Evolutionary conservation across 805 yeast species (phyloP).

Genomic region (Sungouiella blattae): DNA sequence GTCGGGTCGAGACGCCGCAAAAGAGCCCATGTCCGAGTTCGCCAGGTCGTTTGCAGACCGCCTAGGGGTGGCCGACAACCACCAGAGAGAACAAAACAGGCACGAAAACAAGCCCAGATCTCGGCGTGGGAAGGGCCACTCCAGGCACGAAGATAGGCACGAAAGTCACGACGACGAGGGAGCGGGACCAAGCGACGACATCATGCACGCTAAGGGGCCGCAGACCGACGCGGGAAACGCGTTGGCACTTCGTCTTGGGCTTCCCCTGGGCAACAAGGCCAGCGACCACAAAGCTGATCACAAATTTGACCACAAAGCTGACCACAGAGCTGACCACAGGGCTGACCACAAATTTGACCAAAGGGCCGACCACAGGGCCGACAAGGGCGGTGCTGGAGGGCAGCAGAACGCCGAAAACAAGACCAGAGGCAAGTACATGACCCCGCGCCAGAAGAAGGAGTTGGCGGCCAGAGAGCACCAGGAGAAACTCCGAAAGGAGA

Average conservation of each 20-base stretch:
- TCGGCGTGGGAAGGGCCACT: no score
- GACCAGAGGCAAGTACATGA: constrained; percentile 6
- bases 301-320: no score
- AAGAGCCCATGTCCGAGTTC: constrained; percentile 1
- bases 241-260: constrained; percentile 29
- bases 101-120: neutral
- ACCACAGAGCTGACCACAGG: no score
- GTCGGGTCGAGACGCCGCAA: constrained; percentile 1
- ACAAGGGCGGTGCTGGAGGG: constrained; percentile 1
- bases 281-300: no score
- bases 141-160: constrained; percentile 1
- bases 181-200: constrained; percentile 6
- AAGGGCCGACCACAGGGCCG: constrained; percentile 3
- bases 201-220: constrained; percentile 15
- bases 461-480: constrained; percentile 6
- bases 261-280: constrained; percentile 2
- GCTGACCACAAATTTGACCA: no score
- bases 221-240: constrained; percentile 31
- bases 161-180: constrained; percentile 1
- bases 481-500: constrained; percentile 5
- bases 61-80: no score
- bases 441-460: constrained; percentile 11
- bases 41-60: no score
- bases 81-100: neutral
- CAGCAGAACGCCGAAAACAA: neutral